These are phyloP conservation scores for Pseudotsuga menziesii DNA, from an alignment of 75 land plant species.

Conservation along the genomic window DNA sequence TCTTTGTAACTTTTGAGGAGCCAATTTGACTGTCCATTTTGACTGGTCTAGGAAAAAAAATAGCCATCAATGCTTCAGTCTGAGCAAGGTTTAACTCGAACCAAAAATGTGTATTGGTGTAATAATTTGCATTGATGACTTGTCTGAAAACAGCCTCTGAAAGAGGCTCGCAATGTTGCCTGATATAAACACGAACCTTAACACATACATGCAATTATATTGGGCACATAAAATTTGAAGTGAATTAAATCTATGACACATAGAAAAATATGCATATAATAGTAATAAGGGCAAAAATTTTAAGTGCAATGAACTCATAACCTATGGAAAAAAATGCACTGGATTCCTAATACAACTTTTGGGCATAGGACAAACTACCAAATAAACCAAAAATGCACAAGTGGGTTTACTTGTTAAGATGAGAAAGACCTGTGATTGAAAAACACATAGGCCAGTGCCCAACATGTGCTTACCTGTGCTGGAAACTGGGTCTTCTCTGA, in stretches of 20 bases:
- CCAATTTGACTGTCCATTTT: background rate
- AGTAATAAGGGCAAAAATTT: background rate
- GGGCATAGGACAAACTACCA: background rate
- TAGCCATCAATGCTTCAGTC: constrained; percentile 20
- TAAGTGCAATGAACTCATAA: background rate
- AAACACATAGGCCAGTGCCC: no score
- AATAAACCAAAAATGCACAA: background rate
- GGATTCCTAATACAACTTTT: no score
- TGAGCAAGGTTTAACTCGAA: constrained; percentile 68
- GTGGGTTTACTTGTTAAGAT: no score
- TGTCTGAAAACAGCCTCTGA: constrained; percentile 48
- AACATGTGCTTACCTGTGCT: constrained; percentile 52
- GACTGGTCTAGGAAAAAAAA: constrained; percentile 16
- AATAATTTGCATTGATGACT: constrained; percentile 55
- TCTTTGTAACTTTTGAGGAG: background rate
- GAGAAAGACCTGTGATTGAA: no score
- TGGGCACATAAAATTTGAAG: background rate
- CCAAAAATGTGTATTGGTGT: constrained; percentile 36
- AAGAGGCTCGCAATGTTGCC: constrained; percentile 23
- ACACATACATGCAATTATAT: background rate
- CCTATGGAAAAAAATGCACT: no score
- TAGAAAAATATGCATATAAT: background rate
- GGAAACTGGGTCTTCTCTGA: constrained; percentile 53
- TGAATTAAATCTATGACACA: background rate
- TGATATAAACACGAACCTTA: constrained; percentile 33